A percentile compares a stretch with the other conserved stretches of the same genome.
Conservation (phyloP, 139 green algal species). For the Trebouxia sp. region DNA sequence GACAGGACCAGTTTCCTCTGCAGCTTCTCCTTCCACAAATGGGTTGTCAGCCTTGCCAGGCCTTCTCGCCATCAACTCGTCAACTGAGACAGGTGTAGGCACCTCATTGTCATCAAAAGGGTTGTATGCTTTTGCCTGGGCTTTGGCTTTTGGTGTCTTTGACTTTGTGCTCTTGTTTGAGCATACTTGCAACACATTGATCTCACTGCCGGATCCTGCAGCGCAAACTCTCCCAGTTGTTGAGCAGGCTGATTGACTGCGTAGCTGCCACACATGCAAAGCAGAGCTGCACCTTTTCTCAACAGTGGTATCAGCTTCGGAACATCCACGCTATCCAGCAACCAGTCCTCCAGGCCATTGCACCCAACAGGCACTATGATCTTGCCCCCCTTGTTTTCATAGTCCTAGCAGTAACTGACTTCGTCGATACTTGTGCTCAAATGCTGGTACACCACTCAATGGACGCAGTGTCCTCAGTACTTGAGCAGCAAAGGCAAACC, state of each 20-base stretch:
- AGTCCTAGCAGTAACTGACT: constrained; percentile 35
- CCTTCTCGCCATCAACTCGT: constrained; percentile 22
- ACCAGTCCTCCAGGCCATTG: constrained; percentile 56
- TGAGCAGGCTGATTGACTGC: too few relatives aligned
- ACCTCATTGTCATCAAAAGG: constrained; percentile 20
- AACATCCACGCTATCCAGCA: constrained; percentile 56
- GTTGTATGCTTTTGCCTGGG: constrained; percentile 18
- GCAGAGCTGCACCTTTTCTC: background rate
- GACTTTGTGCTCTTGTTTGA: background rate
- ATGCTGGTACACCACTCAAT: too few relatives aligned
- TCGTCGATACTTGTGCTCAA: too few relatives aligned
- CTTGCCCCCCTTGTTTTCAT: constrained; percentile 35
- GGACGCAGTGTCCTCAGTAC: too few relatives aligned
- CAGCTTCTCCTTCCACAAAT: background rate
- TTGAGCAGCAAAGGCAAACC: background rate
- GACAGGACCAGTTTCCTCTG: background rate
- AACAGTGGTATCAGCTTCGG: constrained; percentile 40
- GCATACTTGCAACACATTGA: constrained; percentile 37
- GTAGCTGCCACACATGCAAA: too few relatives aligned
- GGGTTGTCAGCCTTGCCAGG: constrained; percentile 2
- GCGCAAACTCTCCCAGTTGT: too few relatives aligned
- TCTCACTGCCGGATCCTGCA: constrained; percentile 26
- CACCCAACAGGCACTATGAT: constrained; percentile 61
- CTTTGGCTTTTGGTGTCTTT: constrained; percentile 25
- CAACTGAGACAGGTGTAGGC: constrained; percentile 3